A percentile compares a stretch with the other conserved stretches of the same genome.
These are phyloP conservation scores for Falciphora oryzae DNA, from an alignment of 2,329 filamentous ascomycete genomes.

Conservation along the genomic window DNA sequence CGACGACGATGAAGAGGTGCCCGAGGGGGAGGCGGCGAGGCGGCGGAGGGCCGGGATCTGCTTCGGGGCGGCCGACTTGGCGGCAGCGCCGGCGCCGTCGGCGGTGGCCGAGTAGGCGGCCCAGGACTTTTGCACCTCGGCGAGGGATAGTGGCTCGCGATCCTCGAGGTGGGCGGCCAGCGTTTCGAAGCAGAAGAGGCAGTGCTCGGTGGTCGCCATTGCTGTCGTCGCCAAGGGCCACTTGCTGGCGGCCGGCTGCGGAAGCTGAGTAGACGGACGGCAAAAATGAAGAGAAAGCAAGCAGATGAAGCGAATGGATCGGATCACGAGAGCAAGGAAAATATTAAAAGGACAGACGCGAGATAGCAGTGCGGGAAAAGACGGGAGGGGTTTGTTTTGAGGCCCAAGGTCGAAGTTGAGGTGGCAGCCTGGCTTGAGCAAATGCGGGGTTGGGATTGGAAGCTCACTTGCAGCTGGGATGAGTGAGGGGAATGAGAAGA, in stretches of 20 bases:
- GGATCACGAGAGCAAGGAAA: background rate
- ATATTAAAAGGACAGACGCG: background rate
- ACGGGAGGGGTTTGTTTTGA: background rate
- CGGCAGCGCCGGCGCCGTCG: conserved; percentile 11
- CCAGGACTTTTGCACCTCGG: conserved; percentile 64
- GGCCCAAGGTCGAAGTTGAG: background rate
- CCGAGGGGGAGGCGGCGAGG: conserved; percentile 29
- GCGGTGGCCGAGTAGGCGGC: conserved; percentile 31
- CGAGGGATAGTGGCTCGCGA: conserved; percentile 60
- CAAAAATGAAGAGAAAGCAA: background rate
- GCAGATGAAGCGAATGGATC: background rate
- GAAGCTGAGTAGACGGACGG: background rate
- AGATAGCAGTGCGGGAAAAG: background rate
- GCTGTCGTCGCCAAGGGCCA: background rate
- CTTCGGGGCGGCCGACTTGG: conserved; percentile 23
- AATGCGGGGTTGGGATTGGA: background rate
- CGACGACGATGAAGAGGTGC: conserved; percentile 25
- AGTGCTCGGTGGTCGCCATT: conserved; percentile 85
- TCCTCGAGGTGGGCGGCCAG: conserved; percentile 70
- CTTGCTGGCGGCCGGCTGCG: conserved; percentile 2
- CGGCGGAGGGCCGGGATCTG: conserved; percentile 37
- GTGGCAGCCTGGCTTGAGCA: background rate
- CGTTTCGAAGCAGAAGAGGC: conserved; percentile 87
- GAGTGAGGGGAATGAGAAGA: background rate
- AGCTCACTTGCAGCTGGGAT: background rate